phyloP scores from a whole-genome alignment of 2,329 filamentous ascomycete species.

The Trichoderma sp. region DNA sequence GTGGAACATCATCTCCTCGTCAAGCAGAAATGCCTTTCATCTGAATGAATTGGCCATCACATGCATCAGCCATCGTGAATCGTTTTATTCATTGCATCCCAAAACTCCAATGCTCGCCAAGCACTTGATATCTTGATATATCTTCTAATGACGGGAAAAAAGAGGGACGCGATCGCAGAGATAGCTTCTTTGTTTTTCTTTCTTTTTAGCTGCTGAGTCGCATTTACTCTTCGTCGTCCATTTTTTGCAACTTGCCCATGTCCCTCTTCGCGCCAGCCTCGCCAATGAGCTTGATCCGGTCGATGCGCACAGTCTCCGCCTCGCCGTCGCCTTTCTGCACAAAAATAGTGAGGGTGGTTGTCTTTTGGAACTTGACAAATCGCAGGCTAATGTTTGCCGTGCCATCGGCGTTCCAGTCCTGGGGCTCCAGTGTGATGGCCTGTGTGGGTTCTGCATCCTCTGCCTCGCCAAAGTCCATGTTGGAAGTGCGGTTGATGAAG shows the following conservation, averaged over 20 bases:
- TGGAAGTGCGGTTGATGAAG: slow-evolving; percentile 84
- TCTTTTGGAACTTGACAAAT: slow-evolving; percentile 97
- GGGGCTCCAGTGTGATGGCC: slow-evolving; percentile 66
- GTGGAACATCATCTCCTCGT: neutral
- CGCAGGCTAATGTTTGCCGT: slow-evolving; percentile 72
- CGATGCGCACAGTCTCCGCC: slow-evolving; percentile 80
- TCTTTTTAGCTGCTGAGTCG: neutral
- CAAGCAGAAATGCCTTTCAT: neutral
- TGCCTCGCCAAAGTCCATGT: slow-evolving; percentile 92
- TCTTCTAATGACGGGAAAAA: neutral
- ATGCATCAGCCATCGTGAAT: neutral
- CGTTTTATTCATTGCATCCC: neutral
- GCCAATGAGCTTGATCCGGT: slow-evolving; percentile 76
- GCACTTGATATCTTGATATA: neutral
- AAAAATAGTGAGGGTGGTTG: slow-evolving; percentile 82
- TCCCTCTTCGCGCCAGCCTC: slow-evolving; percentile 89
- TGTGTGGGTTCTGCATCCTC: slow-evolving; percentile 83
- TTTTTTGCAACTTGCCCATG: slow-evolving; percentile 93
- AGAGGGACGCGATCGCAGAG: neutral
- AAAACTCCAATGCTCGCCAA: slow-evolving; percentile 9
- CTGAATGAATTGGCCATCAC: neutral
- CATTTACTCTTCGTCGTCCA: slow-evolving; percentile 57
- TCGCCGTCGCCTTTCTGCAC: slow-evolving; percentile 82
- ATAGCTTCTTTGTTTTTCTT: neutral
- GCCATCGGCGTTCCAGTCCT: slow-evolving; percentile 79